phyloP scores from a whole-genome alignment of 768 basidiomycete species.

The Tephrocybe sp. region DNA sequence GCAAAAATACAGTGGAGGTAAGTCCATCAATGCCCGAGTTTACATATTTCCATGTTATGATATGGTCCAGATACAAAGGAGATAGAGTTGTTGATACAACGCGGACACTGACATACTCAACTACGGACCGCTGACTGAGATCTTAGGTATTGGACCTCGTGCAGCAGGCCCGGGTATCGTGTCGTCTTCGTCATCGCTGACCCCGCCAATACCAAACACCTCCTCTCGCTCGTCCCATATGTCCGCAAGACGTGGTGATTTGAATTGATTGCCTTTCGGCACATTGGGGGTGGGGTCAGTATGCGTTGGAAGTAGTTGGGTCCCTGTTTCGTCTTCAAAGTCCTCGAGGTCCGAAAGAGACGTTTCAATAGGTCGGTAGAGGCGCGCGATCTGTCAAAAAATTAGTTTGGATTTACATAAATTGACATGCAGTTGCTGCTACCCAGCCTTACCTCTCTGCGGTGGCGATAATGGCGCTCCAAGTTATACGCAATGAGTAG shows the following conservation, averaged over 20 bases:
- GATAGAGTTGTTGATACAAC: constrained; percentile 15
- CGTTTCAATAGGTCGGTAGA: constrained; percentile 72
- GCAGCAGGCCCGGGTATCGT: constrained; percentile 12
- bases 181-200: constrained; percentile 56
- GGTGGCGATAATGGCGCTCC: constrained; percentile 74
- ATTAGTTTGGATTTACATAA: neutral
- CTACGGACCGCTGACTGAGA: constrained; percentile 15
- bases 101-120: neutral
- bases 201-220: constrained; percentile 65
- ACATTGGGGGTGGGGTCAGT: constrained; percentile 20
- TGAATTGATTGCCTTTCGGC: constrained; percentile 29
- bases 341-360: constrained; percentile 55
- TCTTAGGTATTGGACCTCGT: constrained; percentile 21
- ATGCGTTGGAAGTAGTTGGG: constrained; percentile 63
- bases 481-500: constrained; percentile 65
- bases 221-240: constrained; percentile 84
- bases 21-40: too few species aligned
- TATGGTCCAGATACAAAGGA: constrained; percentile 8
- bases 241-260: constrained; percentile 46
- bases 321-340: constrained; percentile 44
- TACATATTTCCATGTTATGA: constrained; percentile 7
- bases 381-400: constrained; percentile 65
- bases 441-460: constrained; percentile 68
- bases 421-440: too few species aligned
- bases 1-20: too few species aligned